Conservation (phyloP, 2,329 filamentous ascomycete species). For the Thelonectria olida region DNA sequence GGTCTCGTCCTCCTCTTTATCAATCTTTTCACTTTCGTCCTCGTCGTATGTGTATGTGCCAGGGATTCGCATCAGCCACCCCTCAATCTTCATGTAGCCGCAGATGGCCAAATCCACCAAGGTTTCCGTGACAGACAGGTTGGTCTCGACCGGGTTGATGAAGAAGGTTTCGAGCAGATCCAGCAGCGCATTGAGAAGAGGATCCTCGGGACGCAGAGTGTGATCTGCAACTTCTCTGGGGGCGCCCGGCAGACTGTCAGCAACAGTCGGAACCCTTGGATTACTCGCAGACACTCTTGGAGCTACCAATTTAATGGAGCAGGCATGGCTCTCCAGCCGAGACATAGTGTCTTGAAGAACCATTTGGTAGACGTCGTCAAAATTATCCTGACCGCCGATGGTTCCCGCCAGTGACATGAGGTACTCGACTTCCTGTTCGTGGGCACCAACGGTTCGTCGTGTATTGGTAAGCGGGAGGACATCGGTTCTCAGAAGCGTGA, state of each 20-base stretch:
- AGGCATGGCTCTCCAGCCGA: slow-evolving; percentile 76
- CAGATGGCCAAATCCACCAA: slow-evolving; percentile 86
- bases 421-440: slow-evolving; percentile 78
- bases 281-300: slow-evolving; percentile 66
- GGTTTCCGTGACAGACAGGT: slow-evolving; percentile 85
- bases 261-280: slow-evolving; percentile 63
- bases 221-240: slow-evolving; percentile 69
- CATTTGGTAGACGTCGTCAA: slow-evolving; percentile 77
- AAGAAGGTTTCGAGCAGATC: slow-evolving; percentile 84
- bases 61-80: slow-evolving; percentile 86
- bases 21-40: slow-evolving; percentile 42
- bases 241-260: slow-evolving; percentile 66
- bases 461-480: slow-evolving; percentile 61
- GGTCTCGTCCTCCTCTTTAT: slow-evolving; percentile 16
- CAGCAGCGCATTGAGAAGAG: slow-evolving; percentile 70
- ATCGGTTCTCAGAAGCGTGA: slow-evolving; percentile 77
- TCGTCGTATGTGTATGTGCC: slow-evolving; percentile 63
- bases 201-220: slow-evolving; percentile 70
- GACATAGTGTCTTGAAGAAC: slow-evolving; percentile 77
- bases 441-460: slow-evolving; percentile 75
- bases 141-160: slow-evolving; percentile 89
- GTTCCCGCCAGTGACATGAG: slow-evolving; percentile 74
- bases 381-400: slow-evolving; percentile 74
- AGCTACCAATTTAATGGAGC: slow-evolving; percentile 74
- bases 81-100: slow-evolving; percentile 84